Evolutionary conservation across 2,329 filamentous ascomycete genomes (phyloP), one percentile per base, ranked within the genome.

Genomic region (Podosphaera xanthii): DNA sequence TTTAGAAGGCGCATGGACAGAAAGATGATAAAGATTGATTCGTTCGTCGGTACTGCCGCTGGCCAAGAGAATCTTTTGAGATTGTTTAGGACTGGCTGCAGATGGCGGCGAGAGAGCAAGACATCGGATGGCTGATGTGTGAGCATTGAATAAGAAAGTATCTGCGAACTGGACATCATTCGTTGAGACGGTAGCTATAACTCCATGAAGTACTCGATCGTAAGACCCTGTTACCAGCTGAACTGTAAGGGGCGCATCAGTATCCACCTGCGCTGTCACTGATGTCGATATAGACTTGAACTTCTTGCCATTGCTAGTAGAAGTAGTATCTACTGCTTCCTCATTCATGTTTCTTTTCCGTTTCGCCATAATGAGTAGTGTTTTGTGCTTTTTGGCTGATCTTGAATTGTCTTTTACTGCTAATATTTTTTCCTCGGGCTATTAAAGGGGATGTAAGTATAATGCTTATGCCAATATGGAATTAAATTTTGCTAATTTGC

Each of bases 161-260:
- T 97, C 91, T 64, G 87, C 80, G 69, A 96, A 97, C 58, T 82
- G 76, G 59, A 83, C 75, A 14, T 75, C 68, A 59, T 62, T 67
- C 59, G 69, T 64, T 49, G 70, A 65, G 58, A 94, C 74, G 1
- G 81, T 81, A n/a, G 86, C 89, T 6, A 86, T 87, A 66, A 96
- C 77, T 61, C 92, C 92, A 70, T 98, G 92, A 30, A 98, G 78
- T 57, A 94, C 82, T 63, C 89, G 81, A 69, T 98, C 92, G 72
- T 98, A 98, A 58, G 90, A 96, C 55, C 92, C 92, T 5, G 88
- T 84, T 61, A 97, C 78, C 64, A 98, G 84, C 71, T 97, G 92
- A 61, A 97, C 76, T n/a, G 84, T 83, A 64, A 81, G 72, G 57
- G 66, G 53, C 50, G 65, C 54, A 63, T 64, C 62, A 52, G 65